Conservation (phyloP, 495 filamentous ascomycete species). For the Trichoderma virens region DNA sequence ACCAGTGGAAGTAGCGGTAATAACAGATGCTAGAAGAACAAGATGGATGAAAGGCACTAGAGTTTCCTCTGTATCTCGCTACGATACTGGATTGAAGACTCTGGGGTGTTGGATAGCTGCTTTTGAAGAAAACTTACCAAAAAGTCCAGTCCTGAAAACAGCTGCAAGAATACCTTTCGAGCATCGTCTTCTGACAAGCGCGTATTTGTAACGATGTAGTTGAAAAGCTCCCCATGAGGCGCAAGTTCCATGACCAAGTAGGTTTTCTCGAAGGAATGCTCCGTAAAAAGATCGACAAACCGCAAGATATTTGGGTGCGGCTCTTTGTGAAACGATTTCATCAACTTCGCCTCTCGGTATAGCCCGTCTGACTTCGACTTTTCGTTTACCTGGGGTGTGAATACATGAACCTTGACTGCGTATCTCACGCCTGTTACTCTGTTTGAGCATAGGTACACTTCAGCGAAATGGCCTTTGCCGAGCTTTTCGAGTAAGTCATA, state of each 20-base stretch:
- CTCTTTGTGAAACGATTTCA: constrained; percentile 72
- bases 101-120: no score
- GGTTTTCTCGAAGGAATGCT: constrained; percentile 60
- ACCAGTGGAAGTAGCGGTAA: no score
- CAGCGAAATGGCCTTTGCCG: constrained; percentile 93
- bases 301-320: constrained; percentile 84
- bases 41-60: no score
- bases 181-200: constrained; percentile 78
- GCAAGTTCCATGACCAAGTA: constrained; percentile 91
- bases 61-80: no score
- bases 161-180: constrained; percentile 78
- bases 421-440: constrained; percentile 72
- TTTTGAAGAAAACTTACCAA: constrained; percentile 69
- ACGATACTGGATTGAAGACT: no score
- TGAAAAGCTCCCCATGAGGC: constrained; percentile 88
- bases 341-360: constrained; percentile 90
- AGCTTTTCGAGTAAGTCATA: constrained; percentile 80
- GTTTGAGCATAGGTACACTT: constrained; percentile 84
- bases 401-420: constrained; percentile 91
- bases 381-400: constrained; percentile 66
- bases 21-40: no score
- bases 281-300: constrained; percentile 90
- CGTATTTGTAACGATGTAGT: constrained; percentile 77
- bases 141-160: constrained; percentile 94
- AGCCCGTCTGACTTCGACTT: constrained; percentile 72